phyloP scores from a whole-genome alignment of 2,329 filamentous ascomycete species.

The Venturia effusa region DNA sequence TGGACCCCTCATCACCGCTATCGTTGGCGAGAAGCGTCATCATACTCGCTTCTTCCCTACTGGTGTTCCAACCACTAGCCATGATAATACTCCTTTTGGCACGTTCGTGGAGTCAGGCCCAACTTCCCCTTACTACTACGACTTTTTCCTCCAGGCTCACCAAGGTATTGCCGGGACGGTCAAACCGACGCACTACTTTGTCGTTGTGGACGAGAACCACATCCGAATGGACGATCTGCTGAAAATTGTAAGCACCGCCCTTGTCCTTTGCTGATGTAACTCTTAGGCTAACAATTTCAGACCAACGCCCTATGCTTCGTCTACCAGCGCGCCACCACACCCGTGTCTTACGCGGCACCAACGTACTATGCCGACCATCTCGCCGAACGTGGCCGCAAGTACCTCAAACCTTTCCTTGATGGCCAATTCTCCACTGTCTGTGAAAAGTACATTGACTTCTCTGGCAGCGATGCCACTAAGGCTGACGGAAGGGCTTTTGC shows the following conservation, averaged over 20 bases:
- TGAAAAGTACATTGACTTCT: not conserved
- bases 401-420: conserved; percentile 15
- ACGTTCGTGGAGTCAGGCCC: conserved; percentile 22
- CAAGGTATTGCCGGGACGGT: conserved; percentile 21
- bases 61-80: not conserved
- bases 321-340: conserved; percentile 21
- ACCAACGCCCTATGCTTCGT: conserved; percentile 23
- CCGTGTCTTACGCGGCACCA: conserved; percentile 25
- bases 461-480: not conserved
- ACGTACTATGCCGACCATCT: conserved; percentile 31
- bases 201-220: conserved; percentile 20
- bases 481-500: not conserved
- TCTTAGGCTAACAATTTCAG: not conserved
- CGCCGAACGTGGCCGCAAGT: conserved; percentile 25
- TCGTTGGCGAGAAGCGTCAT: conserved; percentile 32
- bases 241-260: conserved; percentile 10
- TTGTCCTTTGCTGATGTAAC: not conserved
- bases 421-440: conserved; percentile 8
- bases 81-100: conserved; percentile 15
- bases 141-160: conserved; percentile 28
- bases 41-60: conserved; percentile 29
- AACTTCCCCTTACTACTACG: conserved; percentile 20
- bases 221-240: conserved; percentile 16
- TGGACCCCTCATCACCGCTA: not conserved
- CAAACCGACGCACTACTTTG: conserved; percentile 23